phyloP scores from a whole-genome alignment of 768 basidiomycete genomes.

The Brasilioporus rufonigricans region DNA sequence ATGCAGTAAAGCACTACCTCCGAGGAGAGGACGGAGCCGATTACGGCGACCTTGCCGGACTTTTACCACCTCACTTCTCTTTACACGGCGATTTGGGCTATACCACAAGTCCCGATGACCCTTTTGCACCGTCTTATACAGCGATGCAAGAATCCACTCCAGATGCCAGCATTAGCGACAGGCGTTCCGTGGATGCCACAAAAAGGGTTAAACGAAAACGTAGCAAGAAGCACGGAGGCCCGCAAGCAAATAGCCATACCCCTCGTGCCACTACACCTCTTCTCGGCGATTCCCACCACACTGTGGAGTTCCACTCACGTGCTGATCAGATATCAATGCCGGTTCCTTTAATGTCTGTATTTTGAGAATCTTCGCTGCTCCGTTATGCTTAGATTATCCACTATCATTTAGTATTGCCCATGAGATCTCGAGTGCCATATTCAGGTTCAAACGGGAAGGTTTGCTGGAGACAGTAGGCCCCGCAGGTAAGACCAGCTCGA shows the following conservation, averaged over 20 bases:
- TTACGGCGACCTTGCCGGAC: slow-evolving; percentile 61
- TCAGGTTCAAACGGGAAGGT: slow-evolving; percentile 75
- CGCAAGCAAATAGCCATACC: slow-evolving; percentile 1
- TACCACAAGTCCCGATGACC: slow-evolving; percentile 32
- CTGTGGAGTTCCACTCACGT: slow-evolving; percentile 59
- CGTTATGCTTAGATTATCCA: not conserved
- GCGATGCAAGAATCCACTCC: slow-evolving; percentile 36
- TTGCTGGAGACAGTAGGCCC: slow-evolving; percentile 88
- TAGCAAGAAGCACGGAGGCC: slow-evolving; percentile 52
- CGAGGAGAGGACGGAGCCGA: slow-evolving; percentile 79
- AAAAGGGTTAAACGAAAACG: slow-evolving; percentile 71
- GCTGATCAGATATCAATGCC: slow-evolving; percentile 66
- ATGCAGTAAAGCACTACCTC: slow-evolving; percentile 76
- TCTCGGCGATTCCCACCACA: slow-evolving; percentile 50
- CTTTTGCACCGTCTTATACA: slow-evolving; percentile 40
- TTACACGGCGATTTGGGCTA: slow-evolving; percentile 45
- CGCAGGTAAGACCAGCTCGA: slow-evolving; percentile 50
- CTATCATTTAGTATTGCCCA: slow-evolving; percentile 63
- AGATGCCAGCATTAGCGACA: slow-evolving; percentile 23
- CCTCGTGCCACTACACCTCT: slow-evolving; percentile 58
- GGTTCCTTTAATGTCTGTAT: slow-evolving; percentile 70
- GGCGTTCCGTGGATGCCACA: slow-evolving; percentile 46
- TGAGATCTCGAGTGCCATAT: slow-evolving; percentile 68
- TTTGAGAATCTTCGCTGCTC: not conserved
- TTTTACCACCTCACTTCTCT: slow-evolving; percentile 63